These are phyloP conservation scores for Trichoderma endophyticum DNA, from an alignment of 2,329 filamentous ascomycete species.

Conservation along the genomic window DNA sequence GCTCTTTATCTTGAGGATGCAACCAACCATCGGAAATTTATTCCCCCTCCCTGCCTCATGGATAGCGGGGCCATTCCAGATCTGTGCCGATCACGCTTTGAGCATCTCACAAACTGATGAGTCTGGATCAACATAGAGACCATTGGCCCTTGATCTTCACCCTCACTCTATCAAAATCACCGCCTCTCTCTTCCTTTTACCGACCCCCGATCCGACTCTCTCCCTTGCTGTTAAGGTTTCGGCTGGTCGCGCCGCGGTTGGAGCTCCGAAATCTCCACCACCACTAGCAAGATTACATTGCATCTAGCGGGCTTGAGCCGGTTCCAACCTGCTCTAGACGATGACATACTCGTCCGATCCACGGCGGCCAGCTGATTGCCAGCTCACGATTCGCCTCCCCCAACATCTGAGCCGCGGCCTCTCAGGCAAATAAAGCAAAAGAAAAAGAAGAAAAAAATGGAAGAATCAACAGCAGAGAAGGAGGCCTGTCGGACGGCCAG, in stretches of 20 bases:
- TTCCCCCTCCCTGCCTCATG: neutral
- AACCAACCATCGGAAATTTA: neutral
- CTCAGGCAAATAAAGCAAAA: neutral
- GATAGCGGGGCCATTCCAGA: neutral
- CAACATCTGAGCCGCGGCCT: neutral
- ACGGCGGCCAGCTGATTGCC: neutral
- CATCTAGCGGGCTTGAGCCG: slow-evolving; percentile 13
- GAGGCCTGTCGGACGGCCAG: neutral
- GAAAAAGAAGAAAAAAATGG: neutral
- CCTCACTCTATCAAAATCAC: neutral
- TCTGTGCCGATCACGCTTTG: slow-evolving; percentile 7
- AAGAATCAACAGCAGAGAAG: neutral
- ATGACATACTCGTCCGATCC: slow-evolving; percentile 5
- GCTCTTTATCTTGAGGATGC: neutral
- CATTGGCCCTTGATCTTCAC: neutral
- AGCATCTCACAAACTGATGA: neutral
- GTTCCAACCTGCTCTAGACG: slow-evolving; percentile 9
- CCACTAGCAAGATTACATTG: slow-evolving; percentile 2
- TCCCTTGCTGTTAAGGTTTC: neutral
- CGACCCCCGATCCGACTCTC: neutral
- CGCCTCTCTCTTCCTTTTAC: neutral
- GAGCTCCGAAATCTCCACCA: slow-evolving; percentile 8
- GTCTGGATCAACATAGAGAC: neutral
- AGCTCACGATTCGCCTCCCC: neutral
- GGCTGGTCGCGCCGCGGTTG: slow-evolving; percentile 1